Conservation (phyloP, 306 rosid genomes). For the Vigna reflexopilosa region DNA sequence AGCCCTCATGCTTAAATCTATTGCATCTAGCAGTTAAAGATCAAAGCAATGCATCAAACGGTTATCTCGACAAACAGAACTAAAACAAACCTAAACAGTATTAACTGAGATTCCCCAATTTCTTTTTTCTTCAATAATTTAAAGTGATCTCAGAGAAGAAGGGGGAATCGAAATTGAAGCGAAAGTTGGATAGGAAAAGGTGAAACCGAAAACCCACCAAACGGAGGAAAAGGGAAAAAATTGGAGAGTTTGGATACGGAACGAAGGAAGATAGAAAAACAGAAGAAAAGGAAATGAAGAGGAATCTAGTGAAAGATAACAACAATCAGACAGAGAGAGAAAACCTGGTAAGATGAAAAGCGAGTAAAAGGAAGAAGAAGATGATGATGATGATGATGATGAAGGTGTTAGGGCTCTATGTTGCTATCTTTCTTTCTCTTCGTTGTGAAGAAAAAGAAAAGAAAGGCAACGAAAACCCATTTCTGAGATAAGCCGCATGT, state of each 20-base stretch:
- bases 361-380: slow-evolving; percentile 6
- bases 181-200: slow-evolving; percentile 19
- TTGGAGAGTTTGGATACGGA: not conserved
- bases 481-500: not conserved
- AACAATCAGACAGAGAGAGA: not conserved
- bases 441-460: not conserved
- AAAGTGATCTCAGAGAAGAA: slow-evolving; percentile 28
- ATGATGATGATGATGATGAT: not conserved
- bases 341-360: slow-evolving; percentile 31
- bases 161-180: slow-evolving; percentile 22
- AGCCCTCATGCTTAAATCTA: slow-evolving; percentile 29
- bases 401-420: not conserved
- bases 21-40: slow-evolving; percentile 34
- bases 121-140: not conserved
- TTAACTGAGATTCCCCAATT: slow-evolving; percentile 6
- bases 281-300: not conserved
- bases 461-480: not conserved
- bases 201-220: not conserved
- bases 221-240: not conserved
- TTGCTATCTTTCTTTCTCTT: slow-evolving; percentile 30
- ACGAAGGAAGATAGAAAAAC: not conserved
- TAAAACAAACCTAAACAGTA: slow-evolving; percentile 4
- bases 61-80: slow-evolving; percentile 10
- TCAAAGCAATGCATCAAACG: slow-evolving; percentile 29
- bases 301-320: slow-evolving; percentile 30